Evolutionary conservation across 2,329 filamentous ascomycete species (phyloP).

Genomic region (Akanthomyces dipterigenus): DNA sequence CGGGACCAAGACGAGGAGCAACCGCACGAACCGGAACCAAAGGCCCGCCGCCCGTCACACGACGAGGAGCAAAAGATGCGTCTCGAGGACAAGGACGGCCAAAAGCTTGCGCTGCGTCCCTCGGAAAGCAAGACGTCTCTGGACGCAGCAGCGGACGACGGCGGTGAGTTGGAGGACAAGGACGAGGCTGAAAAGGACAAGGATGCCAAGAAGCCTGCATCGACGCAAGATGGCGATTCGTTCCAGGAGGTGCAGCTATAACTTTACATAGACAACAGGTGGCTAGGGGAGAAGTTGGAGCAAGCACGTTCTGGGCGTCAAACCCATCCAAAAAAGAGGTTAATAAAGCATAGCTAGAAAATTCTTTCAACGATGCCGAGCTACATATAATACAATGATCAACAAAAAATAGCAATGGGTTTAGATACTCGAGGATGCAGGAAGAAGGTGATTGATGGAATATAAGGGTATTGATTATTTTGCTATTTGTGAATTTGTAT

Average conservation of each 20-base stretch:
- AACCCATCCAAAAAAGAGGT: neutral
- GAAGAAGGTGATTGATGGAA: neutral
- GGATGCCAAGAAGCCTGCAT: constrained; percentile 30
- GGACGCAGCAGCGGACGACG: constrained; percentile 18
- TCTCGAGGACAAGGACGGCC: constrained; percentile 47
- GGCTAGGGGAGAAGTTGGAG: neutral
- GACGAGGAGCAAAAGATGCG: constrained; percentile 50
- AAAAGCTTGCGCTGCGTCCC: constrained; percentile 46
- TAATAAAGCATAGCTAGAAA: neutral
- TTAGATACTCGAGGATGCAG: neutral
- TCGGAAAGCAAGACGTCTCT: constrained; percentile 18
- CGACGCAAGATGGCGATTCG: constrained; percentile 49
- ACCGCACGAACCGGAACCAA: constrained; percentile 28
- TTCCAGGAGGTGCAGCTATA: constrained; percentile 59
- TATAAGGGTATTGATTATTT: neutral
- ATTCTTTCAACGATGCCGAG: neutral
- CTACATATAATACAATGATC: neutral
- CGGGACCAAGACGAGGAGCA: constrained; percentile 18
- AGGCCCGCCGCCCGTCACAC: constrained; percentile 21
- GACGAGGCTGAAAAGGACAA: constrained; percentile 26
- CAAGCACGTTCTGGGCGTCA: neutral
- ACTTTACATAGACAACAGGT: neutral
- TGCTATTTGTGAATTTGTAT: neutral
- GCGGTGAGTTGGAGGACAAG: constrained; percentile 24
- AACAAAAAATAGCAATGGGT: neutral